Evolutionary conservation across 257 asterid genomes (phyloP), one percentile per base, ranked within the genome.

Genomic region (Perilla frutescens): DNA sequence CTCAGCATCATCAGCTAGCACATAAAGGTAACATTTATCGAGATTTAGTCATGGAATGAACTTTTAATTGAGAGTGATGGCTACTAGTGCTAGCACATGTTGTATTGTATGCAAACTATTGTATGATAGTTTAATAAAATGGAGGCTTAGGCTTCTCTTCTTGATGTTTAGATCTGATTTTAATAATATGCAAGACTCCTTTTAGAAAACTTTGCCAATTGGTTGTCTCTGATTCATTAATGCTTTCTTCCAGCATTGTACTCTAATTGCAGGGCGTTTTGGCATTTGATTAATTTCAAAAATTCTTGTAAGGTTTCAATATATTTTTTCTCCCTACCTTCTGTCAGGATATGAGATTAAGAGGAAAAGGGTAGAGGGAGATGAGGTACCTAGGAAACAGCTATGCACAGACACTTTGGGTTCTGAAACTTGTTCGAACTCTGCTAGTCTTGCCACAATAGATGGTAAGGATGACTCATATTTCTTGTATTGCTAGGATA

Each of bases 321-420:
- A 10, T 63, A 43, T 15, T 37, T 43, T 43, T 63, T 26, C 31
- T 10, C 57, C 39, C 41, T 47, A 61, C 68, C 70, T 70, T 41
- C 61, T 70, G 66, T 66, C 84, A 84, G 97, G 81, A 67, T 69
- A 75, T 77, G 64, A 68, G 76, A 81, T 72, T 85, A 94, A 83
- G 86, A 84, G 95, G 86, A 86, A 86, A 76, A 71, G 74, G 55
- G 72, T 63, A 1, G 86, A 83, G 49, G 86, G 68, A 76, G 82
- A 68, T 72, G 75, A 73, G 69, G 60, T 49, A 63, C 73, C 66
- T 11, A 78, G 41, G 72, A 82, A 87, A 76, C 79, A 78, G 65
- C 74, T 56, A 61, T 20, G 53, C 53, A 20, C 64, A 49, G 13
- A 72, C 77, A 72, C 76, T 80, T 71, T 50, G 79, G 75, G 48